Evolutionary conservation across 1,139 yeast genomes (phyloP).

Genomic region (Ogataea hybrid): DNA sequence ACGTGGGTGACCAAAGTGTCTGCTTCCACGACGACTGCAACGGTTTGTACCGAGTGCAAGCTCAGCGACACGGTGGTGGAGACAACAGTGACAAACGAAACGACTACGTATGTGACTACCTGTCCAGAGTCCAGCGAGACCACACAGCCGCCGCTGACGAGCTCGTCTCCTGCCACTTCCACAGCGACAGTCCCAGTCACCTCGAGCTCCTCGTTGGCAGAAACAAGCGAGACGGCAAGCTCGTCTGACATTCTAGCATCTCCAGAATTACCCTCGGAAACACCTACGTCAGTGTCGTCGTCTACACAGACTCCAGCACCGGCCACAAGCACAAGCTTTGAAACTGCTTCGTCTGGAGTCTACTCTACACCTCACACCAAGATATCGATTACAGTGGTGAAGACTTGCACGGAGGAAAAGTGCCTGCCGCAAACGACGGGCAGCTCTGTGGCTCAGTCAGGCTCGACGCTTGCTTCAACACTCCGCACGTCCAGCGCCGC

Average conservation of each 20-base stretch:
- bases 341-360: neutral
- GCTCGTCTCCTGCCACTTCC: no score
- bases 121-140: conserved; percentile 3
- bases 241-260: no score
- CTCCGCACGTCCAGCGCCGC: neutral
- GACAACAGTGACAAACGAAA: neutral
- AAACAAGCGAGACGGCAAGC: neutral
- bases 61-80: neutral
- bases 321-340: no score
- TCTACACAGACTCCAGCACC: no score
- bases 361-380: neutral
- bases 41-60: conserved; percentile 3
- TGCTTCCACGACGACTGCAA: neutral
- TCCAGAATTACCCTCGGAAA: no score
- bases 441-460: neutral
- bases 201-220: neutral
- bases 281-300: neutral
- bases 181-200: no score
- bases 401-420: neutral
- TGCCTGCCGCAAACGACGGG: neutral
- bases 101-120: conserved; percentile 4
- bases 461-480: neutral
- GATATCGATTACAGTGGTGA: neutral
- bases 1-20: neutral
- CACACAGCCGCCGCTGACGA: no score